Percentiles rank a stretch among this genome's conserved stretches.
Evolutionary conservation across 202 grass and related monocot species (phyloP).

Genomic region (Panicum virgatum): DNA sequence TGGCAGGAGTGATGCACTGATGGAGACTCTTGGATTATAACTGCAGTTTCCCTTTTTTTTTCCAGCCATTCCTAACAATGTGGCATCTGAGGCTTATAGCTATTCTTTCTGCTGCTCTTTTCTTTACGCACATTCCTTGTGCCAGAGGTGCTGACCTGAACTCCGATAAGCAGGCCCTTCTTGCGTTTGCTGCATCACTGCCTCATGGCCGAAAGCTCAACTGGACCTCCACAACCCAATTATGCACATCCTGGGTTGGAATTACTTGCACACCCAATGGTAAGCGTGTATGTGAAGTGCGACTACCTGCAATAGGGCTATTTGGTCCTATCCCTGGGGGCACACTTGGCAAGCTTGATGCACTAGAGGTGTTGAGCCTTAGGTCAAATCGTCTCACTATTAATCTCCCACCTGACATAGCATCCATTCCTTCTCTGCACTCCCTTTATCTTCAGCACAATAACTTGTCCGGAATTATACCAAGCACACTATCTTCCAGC

Average conservation of each 20-base stretch:
- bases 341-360: slow-evolving; percentile 86
- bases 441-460: slow-evolving; percentile 90
- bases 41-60: slow-evolving; percentile 27
- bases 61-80: slow-evolving; percentile 35
- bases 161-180: slow-evolving; percentile 78
- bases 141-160: slow-evolving; percentile 55
- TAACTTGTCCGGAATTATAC: slow-evolving; percentile 81
- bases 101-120: slow-evolving; percentile 37
- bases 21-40: slow-evolving; percentile 36
- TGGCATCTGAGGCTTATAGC: slow-evolving; percentile 40
- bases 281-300: slow-evolving; percentile 55
- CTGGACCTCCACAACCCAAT: slow-evolving; percentile 61
- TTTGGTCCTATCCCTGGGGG: slow-evolving; percentile 67
- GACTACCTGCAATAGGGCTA: slow-evolving; percentile 69
- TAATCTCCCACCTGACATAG: slow-evolving; percentile 67
- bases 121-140: slow-evolving; percentile 39
- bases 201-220: slow-evolving; percentile 80
- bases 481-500: slow-evolving; percentile 61
- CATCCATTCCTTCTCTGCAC: slow-evolving; percentile 80
- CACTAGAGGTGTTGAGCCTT: slow-evolving; percentile 83
- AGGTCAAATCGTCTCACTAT: slow-evolving; percentile 81
- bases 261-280: slow-evolving; percentile 64
- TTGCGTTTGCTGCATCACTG: slow-evolving; percentile 67
- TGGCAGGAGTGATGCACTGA: slow-evolving; percentile 41
- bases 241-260: slow-evolving; percentile 85